A percentile compares a stretch with the other conserved stretches of the same genome.
These are phyloP conservation scores for Pulicaria dysenterica DNA, from an alignment of 129 eudicot species.

Conservation along the genomic window DNA sequence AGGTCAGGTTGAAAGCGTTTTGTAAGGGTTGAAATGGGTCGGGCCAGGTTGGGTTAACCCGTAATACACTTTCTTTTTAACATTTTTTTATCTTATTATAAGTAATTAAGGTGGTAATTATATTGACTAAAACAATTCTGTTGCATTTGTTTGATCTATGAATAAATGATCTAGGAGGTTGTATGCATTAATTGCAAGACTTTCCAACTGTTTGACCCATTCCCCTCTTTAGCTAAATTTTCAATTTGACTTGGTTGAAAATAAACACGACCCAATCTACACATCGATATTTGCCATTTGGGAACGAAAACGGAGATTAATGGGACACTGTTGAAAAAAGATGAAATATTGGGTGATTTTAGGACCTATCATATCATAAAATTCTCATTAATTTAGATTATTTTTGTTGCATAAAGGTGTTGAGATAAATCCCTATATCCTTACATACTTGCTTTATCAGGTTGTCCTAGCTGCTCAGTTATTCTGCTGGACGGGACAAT, in stretches of 20 bases:
- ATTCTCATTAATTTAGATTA: not conserved
- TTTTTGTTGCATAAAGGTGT: conserved; percentile 5
- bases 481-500: conserved; percentile 84
- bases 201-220: not conserved
- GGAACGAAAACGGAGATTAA: too few relatives aligned
- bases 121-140: not conserved
- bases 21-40: not conserved
- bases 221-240: not conserved
- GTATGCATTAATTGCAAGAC: not conserved
- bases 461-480: conserved; percentile 80
- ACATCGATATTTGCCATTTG: too few relatives aligned
- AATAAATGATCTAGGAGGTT: conserved; percentile 8
- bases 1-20: not conserved
- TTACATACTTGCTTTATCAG: conserved; percentile 42
- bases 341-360: too few relatives aligned
- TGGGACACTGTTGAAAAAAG: too few relatives aligned
- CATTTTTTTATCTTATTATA: not conserved
- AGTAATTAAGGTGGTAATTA: not conserved
- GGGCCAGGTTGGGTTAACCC: not conserved
- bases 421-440: not conserved
- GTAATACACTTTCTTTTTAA: not conserved
- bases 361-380: not conserved
- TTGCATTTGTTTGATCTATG: not conserved
- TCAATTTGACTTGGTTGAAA: conserved; percentile 1
- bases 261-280: not conserved